Evolutionary conservation across 805 yeast genomes (phyloP), one percentile per base, ranked within the genome.

Genomic region (Metschnikowia sp.): DNA sequence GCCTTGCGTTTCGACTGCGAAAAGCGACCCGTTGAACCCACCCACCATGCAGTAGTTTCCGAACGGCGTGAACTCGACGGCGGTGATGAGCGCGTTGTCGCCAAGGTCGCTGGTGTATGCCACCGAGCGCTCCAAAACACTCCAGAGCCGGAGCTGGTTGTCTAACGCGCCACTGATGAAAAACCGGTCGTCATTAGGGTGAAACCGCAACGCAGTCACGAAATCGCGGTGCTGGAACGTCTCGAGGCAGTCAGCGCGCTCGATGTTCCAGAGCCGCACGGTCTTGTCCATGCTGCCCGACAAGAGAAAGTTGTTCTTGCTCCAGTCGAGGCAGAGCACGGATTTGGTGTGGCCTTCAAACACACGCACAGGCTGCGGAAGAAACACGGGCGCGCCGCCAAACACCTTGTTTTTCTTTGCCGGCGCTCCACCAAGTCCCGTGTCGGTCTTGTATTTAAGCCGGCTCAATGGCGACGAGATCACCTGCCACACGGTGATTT

Each of bases 231-330:
- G 91, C 10, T 65, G 62, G 57, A 86, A 90, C 0, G 82, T 74
- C 40, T 84, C 76, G 13, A 91, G 68, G 43, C 88, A 81, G 12
- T 70, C 75, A 2, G 66, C 68, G 41, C 91, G 74, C 35, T 86
- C 88, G 10, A 85, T 77, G 63, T 91, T 95, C 97, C 97, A 91
- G 40, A 91, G 68, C 53, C 80, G 79, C 2, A 83, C 96, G 0
- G 95, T 84, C 52, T 80, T 77, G 65, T 91, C 98, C 84, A 87
- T 86, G 1, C 96, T 86, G 3, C 94, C 83, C 0, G 94, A 76
- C 1, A 89, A 62, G 30, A 92, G 62, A 56, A 91, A 91, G 61
- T 84, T 84, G 65, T 89, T 90, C 56, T 84, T 84, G 43, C 95
- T 85, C 97, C 97, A 91, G 57, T 87, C 88, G 32, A 91, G 60